Evolutionary conservation across 129 eudicot species (phyloP).

Genomic region (Pulicaria dysenterica): DNA sequence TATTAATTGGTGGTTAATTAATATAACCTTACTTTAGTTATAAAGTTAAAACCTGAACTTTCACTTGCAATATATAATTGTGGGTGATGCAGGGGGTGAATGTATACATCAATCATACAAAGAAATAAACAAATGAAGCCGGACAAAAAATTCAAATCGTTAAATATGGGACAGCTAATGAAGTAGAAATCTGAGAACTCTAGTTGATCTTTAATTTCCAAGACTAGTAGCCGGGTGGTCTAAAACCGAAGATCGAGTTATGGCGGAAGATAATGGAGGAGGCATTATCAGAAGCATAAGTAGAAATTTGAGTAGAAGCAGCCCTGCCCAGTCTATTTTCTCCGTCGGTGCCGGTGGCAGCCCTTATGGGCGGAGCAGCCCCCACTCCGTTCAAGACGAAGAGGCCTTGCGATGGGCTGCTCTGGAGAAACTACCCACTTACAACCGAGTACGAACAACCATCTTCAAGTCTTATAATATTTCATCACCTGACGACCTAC

Average conservation of each 20-base stretch:
- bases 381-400: constrained; percentile 41
- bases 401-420: constrained; percentile 63
- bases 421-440: constrained; percentile 59
- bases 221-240: background rate
- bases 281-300: constrained; percentile 31
- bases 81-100: constrained; percentile 1
- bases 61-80: background rate
- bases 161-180: background rate
- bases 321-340: background rate
- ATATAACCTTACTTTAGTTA: background rate
- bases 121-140: constrained; percentile 4
- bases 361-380: constrained; percentile 25
- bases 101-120: background rate
- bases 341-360: constrained; percentile 10
- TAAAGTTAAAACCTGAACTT: background rate
- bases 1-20: no score
- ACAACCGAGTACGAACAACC: constrained; percentile 41
- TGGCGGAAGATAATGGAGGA: constrained; percentile 19
- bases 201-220: background rate
- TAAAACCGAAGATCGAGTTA: background rate
- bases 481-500: background rate
- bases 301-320: constrained; percentile 19
- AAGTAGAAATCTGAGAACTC: constrained; percentile 5
- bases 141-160: background rate
- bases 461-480: constrained; percentile 37